Evolutionary conservation across 2,329 filamentous ascomycete genomes (phyloP).

Genomic region (Coleophoma eucalyptorum): DNA sequence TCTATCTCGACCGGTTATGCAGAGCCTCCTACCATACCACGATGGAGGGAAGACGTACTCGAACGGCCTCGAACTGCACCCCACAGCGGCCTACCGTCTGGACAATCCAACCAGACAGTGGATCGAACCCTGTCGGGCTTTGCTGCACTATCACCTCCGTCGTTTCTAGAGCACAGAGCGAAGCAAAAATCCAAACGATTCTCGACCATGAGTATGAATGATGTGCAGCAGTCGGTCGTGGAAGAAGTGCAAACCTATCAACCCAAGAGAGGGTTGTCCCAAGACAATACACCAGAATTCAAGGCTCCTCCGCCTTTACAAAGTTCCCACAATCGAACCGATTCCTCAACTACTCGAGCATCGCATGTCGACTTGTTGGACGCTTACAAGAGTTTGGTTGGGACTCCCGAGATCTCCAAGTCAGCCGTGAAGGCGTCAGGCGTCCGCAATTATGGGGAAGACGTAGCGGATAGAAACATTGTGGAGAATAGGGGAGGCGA

Average conservation of each 20-base stretch:
- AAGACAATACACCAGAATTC: not conserved
- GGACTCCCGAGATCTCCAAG: slow-evolving; percentile 33
- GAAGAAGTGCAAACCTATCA: not conserved
- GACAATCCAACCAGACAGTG: not conserved
- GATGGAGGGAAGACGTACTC: slow-evolving; percentile 7
- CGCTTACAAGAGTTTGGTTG: slow-evolving; percentile 48
- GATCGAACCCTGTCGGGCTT: slow-evolving; percentile 16
- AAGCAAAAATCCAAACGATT: no score
- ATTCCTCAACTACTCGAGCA: slow-evolving; percentile 9
- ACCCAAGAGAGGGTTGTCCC: not conserved
- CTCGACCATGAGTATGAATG: not conserved
- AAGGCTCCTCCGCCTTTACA: not conserved
- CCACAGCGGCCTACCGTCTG: slow-evolving; percentile 7
- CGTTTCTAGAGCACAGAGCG: slow-evolving; percentile 1
- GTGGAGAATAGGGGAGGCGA: not conserved
- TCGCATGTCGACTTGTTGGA: slow-evolving; percentile 51
- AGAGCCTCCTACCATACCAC: slow-evolving; percentile 10
- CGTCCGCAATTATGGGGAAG: slow-evolving; percentile 55
- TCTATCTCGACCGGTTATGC: slow-evolving; percentile 6
- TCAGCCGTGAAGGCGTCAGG: slow-evolving; percentile 46
- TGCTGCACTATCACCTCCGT: slow-evolving; percentile 12
- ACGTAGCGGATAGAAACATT: slow-evolving; percentile 58
- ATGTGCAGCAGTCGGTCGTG: not conserved
- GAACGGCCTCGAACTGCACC: slow-evolving; percentile 14
- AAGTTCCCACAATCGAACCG: not conserved